Evolutionary conservation across 2,329 filamentous ascomycete species (phyloP), one percentile per base, ranked within the genome.

Genomic region (Diaporthe aspalathi): DNA sequence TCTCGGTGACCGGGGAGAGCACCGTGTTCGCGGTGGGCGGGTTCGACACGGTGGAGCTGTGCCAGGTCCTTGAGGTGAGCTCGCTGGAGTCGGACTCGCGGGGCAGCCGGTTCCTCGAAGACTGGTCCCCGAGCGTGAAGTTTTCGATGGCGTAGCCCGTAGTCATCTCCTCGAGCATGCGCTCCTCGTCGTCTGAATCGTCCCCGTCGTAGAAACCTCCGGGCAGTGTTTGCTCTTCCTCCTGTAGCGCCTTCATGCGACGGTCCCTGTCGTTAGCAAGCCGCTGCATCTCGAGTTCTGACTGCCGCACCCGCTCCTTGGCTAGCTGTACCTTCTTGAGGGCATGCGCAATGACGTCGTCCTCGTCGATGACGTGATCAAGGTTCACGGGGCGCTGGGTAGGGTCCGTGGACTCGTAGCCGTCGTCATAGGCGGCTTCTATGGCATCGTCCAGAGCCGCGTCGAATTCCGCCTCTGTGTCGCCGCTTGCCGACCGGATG

Each of bases 341-440:
- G 3, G 89, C 88, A 73, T 88, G 89, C 0, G 84, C 85, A 11
- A 88, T 84, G 27, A 85, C 81, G 38, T 87, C 81, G 2, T 79
- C 77, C 49, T 82, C 81, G 57, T 84, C 80, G 16, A 49, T 49
- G 22, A 47, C 49, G 12, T 62, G 63, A 11, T 62, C 68, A 22
- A 68, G 38, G 16, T 66, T 63, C 14, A 60, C 20, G 8, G 20
- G 4, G 17, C 53, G 45, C 29, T 60, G 40, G 4, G 67, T n/a
- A 8, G 67, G 43, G 45, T 82, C 77, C 29, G 80, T 78, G 81
- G 29, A 84, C 78, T 97, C 94, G 74, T 94, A 93, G 0, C 93
- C 93, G 74, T 98, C 94, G 79, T 97, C 93, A 80, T 98, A 99
- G 6, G 95, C 96, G 65, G 95, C 95, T 81, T 98, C 96, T 11